phyloP scores from a whole-genome alignment of 78 protist genomes.

The Dictyostelium purpureum region DNA sequence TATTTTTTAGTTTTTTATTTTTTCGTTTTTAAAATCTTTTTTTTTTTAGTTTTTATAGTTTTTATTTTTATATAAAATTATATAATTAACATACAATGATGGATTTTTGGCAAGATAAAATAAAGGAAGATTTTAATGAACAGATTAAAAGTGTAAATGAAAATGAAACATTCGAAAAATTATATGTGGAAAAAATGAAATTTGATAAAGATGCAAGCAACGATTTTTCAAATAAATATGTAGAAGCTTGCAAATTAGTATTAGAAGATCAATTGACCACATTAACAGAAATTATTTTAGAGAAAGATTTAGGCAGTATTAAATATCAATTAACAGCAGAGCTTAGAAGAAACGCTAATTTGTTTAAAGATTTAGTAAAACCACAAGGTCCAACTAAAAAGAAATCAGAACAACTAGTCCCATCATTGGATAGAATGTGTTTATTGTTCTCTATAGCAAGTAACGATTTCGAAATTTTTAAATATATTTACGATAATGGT shows the following conservation, averaged over 20 bases:
- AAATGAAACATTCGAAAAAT: neutral
- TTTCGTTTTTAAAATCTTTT: neutral
- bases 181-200: neutral
- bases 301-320: conserved; percentile 30
- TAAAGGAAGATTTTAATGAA: neutral
- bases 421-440: conserved; percentile 29
- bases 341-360: conserved; percentile 8
- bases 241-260: neutral
- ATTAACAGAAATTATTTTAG: conserved; percentile 38
- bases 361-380: conserved; percentile 1
- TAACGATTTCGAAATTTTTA: conserved; percentile 14
- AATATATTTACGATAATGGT: conserved; percentile 8
- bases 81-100: neutral
- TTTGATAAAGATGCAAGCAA: neutral
- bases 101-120: conserved; percentile 11
- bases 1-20: neutral
- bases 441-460: conserved; percentile 37
- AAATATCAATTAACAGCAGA: conserved; percentile 51
- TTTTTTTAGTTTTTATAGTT: neutral
- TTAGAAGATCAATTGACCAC: conserved; percentile 41
- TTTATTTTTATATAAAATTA: no score
- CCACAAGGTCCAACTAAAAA: neutral
- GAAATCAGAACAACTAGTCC: neutral
- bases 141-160: neutral
- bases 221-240: conserved; percentile 16